Conservation (phyloP, 2,329 filamentous ascomycete species). For the Trichoderma sp. region DNA sequence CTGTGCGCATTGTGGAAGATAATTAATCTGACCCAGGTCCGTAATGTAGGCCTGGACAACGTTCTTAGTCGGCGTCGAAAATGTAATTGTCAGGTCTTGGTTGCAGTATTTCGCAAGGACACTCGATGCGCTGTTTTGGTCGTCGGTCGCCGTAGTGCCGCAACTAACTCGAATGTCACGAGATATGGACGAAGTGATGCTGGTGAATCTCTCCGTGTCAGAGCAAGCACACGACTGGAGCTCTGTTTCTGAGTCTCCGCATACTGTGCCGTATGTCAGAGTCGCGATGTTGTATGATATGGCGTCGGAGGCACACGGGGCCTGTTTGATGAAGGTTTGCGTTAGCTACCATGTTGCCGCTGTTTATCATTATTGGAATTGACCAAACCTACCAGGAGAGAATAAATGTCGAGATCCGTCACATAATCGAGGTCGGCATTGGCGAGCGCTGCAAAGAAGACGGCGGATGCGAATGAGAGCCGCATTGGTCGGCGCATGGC, state of each 20-base stretch:
- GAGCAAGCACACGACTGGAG: slow-evolving; percentile 54
- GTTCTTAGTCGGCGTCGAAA: slow-evolving; percentile 41
- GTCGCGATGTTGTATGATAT: slow-evolving; percentile 43
- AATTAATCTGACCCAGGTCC: slow-evolving; percentile 44
- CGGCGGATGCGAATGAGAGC: neutral
- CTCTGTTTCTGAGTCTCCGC: slow-evolving; percentile 42
- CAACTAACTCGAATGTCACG: slow-evolving; percentile 42
- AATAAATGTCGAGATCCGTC: slow-evolving; percentile 44
- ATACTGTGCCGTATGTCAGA: slow-evolving; percentile 41
- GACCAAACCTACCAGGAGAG: slow-evolving; percentile 35
- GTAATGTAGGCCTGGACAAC: slow-evolving; percentile 48
- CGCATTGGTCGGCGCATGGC: slow-evolving; percentile 11
- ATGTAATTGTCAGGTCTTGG: slow-evolving; percentile 37
- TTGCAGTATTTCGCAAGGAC: slow-evolving; percentile 50
- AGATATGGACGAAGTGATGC: slow-evolving; percentile 40
- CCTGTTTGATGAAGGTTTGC: slow-evolving; percentile 32
- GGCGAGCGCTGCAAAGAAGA: neutral
- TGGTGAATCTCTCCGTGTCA: slow-evolving; percentile 41
- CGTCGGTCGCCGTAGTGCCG: slow-evolving; percentile 45
- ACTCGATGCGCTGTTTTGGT: slow-evolving; percentile 45
- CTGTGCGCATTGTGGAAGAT: slow-evolving; percentile 38
- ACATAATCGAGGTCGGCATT: slow-evolving; percentile 39
- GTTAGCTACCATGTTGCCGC: too few relatives aligned
- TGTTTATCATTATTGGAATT: too few relatives aligned
- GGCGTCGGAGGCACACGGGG: slow-evolving; percentile 48